Base-by-base conservation (phyloP, 2,329 filamentous ascomycete species). In the Exophiala phaeomuriformis region DNA sequence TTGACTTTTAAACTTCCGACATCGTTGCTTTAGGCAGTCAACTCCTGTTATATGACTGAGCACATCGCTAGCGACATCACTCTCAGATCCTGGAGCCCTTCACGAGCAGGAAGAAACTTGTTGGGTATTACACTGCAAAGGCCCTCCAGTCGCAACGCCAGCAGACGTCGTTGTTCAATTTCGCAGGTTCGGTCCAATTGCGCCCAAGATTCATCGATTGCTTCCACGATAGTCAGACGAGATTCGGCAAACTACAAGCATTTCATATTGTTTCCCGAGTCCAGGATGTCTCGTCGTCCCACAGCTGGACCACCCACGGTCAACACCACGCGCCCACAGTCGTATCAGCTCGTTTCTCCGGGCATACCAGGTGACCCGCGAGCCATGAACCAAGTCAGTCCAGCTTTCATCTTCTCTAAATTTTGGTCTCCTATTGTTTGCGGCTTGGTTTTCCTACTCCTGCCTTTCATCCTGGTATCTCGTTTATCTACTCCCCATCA, bases 331-430 rank as follows among this genome's bases (percentile, higher is more conserved):
- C 47, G 51, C 47, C 48, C 55, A 7, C 55, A 56, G 50, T 57
- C 54, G 33, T 63, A 61, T 55, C 59, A 61, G 52, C 61, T 63
- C 37, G 56, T 63, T 43, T 60, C 61, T 37, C 58, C 59, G 49
- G 61, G 58, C 46, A 59, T 55, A 39, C 59, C 59, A 49, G 57
- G 49, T 50, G 60, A 61, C 56, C 60, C 59, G 48, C 54, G 57
- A 46, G 48, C 57, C 32, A 61, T 63, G 58, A 62, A 53, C 52
- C 61, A 62, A 60, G 61, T 63, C 47, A 63, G 61, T 63, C 61
- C 60, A 51, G 60, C 58, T 39, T 62, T 62, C 46, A 57, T 61
- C 58, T 63, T 63, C 62, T 58, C 62, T 62, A 63, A 55, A 53
- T 61, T 37, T 61, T 37, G n/a, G 39, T 36, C 45, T 53, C 45